phyloP scores from a whole-genome alignment of 768 basidiomycete species.

The Hortiboletus campestris region DNA sequence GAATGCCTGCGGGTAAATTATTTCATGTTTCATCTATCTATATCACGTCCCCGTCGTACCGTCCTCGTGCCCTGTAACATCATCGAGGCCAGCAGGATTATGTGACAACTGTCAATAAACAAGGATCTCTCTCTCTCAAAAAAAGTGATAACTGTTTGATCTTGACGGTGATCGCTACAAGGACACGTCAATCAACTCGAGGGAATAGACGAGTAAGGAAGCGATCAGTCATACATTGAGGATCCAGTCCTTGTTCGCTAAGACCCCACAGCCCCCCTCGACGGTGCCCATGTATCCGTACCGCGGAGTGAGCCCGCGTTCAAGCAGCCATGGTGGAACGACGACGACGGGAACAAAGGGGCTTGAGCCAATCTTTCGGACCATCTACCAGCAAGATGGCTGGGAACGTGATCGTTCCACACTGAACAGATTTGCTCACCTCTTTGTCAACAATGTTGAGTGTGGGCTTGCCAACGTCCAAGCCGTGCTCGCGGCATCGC shows the following conservation, averaged over 20 bases:
- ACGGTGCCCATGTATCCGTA: constrained; percentile 79
- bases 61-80: too few species aligned
- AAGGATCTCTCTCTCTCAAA: too few species aligned
- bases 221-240: constrained; percentile 53
- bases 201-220: background rate
- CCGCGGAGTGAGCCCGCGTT: constrained; percentile 75
- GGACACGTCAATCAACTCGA: background rate
- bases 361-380: constrained; percentile 68
- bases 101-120: too few species aligned
- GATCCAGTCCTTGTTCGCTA: constrained; percentile 80
- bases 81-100: too few species aligned
- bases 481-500: constrained; percentile 63
- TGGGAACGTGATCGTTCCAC: background rate
- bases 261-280: constrained; percentile 78
- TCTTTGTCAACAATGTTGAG: constrained; percentile 83
- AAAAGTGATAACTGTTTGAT: constrained; percentile 43
- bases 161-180: constrained; percentile 45
- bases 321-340: constrained; percentile 65
- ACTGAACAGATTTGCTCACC: constrained; percentile 34
- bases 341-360: constrained; percentile 80
- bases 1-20: too few species aligned
- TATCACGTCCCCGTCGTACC: too few species aligned
- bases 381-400: constrained; percentile 35
- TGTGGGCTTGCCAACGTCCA: constrained; percentile 83
- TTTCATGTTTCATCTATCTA: too few species aligned